A percentile compares a stretch with the other conserved stretches of the same genome.
Conservation (phyloP, 2,329 filamentous ascomycete species). For the Hypoxylon sp. region DNA sequence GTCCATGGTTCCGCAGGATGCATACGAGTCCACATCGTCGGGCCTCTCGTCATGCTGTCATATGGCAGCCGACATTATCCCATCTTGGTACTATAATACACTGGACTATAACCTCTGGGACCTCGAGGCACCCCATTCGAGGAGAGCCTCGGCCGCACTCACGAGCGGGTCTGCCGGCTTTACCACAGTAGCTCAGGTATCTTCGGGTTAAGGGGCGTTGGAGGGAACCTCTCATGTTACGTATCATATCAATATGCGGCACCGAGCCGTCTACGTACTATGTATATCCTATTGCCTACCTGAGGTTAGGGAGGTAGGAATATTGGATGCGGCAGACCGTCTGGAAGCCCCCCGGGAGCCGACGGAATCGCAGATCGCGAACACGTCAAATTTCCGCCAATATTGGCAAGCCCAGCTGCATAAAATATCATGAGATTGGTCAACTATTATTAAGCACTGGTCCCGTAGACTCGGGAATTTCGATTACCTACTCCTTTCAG, state of each 20-base stretch:
- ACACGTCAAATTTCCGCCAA: constrained; percentile 16
- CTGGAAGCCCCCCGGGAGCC: neutral
- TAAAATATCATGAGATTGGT: constrained; percentile 29
- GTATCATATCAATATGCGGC: neutral
- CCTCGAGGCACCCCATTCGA: constrained; percentile 2
- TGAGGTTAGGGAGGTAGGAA: neutral
- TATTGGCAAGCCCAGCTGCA: constrained; percentile 23
- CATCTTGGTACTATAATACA: neutral
- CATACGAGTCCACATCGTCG: constrained; percentile 3
- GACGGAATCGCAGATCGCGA: neutral
- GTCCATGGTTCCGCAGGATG: constrained; percentile 19
- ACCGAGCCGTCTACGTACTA: neutral
- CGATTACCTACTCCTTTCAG: constrained; percentile 27
- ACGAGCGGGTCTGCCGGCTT: constrained; percentile 4
- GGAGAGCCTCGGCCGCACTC: neutral
- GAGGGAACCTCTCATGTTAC: constrained; percentile 2
- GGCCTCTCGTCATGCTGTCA: neutral
- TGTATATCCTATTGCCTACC: neutral
- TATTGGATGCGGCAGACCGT: neutral
- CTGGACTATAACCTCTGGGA: neutral
- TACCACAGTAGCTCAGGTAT: neutral
- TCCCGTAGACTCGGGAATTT: constrained; percentile 32
- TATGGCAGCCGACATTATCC: neutral
- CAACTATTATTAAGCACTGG: constrained; percentile 23
- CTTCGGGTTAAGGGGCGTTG: no score